Conservation (phyloP, 306 rosid species). For the Ammopiptanthus mongolicus region DNA sequence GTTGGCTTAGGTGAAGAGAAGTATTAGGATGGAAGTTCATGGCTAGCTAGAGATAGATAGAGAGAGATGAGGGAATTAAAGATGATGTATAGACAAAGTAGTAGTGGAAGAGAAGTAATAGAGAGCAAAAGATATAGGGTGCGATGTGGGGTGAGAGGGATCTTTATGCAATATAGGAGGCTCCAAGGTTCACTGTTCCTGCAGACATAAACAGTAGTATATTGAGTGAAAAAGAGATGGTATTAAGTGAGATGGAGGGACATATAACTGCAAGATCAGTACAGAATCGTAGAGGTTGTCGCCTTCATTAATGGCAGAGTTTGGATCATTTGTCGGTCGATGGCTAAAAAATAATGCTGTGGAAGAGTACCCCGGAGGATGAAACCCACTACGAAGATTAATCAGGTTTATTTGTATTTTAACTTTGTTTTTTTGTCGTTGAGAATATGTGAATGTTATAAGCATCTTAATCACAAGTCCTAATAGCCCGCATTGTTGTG, state of each 20-base stretch:
- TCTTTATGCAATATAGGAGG: constrained; percentile 32
- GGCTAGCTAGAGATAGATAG: background rate
- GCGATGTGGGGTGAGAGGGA: constrained; percentile 14
- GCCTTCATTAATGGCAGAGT: constrained; percentile 75
- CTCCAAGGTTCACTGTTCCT: constrained; percentile 41
- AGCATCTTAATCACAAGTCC: constrained; percentile 40
- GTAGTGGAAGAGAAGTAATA: constrained; percentile 10
- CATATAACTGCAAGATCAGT: constrained; percentile 63
- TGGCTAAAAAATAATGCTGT: constrained; percentile 18
- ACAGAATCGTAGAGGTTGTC: constrained; percentile 75
- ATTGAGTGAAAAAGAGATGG: constrained; percentile 28
- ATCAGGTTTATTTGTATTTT: background rate
- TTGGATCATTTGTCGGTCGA: constrained; percentile 68
- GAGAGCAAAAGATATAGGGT: background rate
- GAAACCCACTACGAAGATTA: constrained; percentile 2
- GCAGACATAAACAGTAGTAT: constrained; percentile 40
- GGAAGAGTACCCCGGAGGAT: too few species aligned
- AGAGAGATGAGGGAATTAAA: background rate
- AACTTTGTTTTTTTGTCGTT: constrained; percentile 2
- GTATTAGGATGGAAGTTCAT: constrained; percentile 67
- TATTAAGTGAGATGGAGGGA: constrained; percentile 40
- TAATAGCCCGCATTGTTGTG: constrained; percentile 20
- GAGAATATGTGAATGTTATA: constrained; percentile 19
- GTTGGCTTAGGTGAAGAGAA: constrained; percentile 42
- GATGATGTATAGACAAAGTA: background rate